Conservation (phyloP, 768 basidiomycete genomes). For the Exidia glandulosa region DNA sequence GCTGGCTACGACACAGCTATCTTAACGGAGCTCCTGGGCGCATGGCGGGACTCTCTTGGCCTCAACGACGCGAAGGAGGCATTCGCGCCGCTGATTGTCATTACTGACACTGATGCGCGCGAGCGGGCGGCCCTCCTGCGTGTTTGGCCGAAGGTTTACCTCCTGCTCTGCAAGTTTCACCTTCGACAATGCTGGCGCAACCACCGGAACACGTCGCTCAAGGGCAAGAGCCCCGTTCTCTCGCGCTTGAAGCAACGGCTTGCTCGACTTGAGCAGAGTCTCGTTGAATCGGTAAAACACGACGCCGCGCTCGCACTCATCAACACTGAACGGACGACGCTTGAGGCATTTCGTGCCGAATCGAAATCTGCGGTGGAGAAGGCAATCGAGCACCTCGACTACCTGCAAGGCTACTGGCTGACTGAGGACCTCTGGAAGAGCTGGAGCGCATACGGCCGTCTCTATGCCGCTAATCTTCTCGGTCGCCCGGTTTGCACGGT, state of each 20-base stretch:
- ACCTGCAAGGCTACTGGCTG: constrained; percentile 18
- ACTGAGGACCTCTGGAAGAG: constrained; percentile 18
- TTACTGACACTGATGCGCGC: constrained; percentile 24
- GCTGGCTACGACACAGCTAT: constrained; percentile 13
- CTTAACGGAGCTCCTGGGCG: constrained; percentile 13
- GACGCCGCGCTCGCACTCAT: not conserved
- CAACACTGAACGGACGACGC: not conserved
- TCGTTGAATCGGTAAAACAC: constrained; percentile 9
- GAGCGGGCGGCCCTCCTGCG: constrained; percentile 21
- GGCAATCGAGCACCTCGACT: constrained; percentile 11
- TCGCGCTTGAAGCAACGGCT: constrained; percentile 10
- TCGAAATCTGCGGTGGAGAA: not conserved
- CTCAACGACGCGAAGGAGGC: not conserved
- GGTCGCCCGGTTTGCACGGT: constrained; percentile 16
- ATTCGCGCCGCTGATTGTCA: constrained; percentile 16
- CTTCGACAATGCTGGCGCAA: constrained; percentile 28
- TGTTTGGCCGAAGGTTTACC: constrained; percentile 17
- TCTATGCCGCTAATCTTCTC: constrained; percentile 15
- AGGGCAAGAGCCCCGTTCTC: constrained; percentile 12
- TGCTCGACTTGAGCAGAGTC: constrained; percentile 14
- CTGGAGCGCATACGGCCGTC: constrained; percentile 21
- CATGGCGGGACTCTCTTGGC: constrained; percentile 14
- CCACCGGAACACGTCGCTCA: constrained; percentile 17
- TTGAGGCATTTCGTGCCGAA: not conserved
- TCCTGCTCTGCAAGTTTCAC: constrained; percentile 29